These are phyloP conservation scores for Talaromyces sp. DNA, from an alignment of 2,329 filamentous ascomycete genomes.

Conservation along the genomic window DNA sequence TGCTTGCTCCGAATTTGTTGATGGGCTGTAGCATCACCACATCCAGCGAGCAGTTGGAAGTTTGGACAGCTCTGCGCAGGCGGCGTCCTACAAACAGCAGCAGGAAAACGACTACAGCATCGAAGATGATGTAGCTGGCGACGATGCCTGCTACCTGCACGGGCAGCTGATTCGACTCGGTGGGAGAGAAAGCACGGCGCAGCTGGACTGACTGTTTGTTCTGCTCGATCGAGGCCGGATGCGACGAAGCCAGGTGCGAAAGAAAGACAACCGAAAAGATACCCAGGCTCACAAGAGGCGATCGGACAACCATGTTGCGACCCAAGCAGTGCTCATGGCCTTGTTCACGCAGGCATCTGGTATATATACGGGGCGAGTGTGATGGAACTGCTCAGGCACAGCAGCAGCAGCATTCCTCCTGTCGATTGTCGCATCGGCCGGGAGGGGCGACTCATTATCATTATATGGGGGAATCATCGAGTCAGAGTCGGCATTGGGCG, in stretches of 20 bases:
- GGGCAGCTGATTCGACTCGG: conserved; percentile 58
- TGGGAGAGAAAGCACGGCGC: conserved; percentile 17
- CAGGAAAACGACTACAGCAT: conserved; percentile 66
- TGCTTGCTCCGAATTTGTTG: conserved; percentile 21
- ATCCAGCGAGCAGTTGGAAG: conserved; percentile 48
- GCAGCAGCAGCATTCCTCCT: background rate
- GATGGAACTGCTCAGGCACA: background rate
- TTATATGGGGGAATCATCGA: background rate
- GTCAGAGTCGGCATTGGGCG: background rate
- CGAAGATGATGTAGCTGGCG: conserved; percentile 72
- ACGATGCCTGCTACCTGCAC: conserved; percentile 79
- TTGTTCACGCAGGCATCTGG: background rate
- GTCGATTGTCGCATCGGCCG: background rate
- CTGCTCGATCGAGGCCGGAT: background rate
- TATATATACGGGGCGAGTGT: background rate
- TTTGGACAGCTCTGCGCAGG: conserved; percentile 47
- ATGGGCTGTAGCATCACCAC: conserved; percentile 53
- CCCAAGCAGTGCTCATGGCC: background rate
- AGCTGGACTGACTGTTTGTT: background rate
- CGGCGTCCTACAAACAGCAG: conserved; percentile 59
- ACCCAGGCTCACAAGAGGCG: background rate
- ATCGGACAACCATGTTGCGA: conserved; percentile 14
- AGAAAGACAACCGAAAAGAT: background rate
- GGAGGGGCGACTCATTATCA: background rate
- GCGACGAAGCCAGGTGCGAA: background rate